A percentile compares a stretch with the other conserved stretches of the same genome.
Evolutionary conservation across 164 flowering plant genomes (phyloP).

Genomic region (Vitis amurensis): DNA sequence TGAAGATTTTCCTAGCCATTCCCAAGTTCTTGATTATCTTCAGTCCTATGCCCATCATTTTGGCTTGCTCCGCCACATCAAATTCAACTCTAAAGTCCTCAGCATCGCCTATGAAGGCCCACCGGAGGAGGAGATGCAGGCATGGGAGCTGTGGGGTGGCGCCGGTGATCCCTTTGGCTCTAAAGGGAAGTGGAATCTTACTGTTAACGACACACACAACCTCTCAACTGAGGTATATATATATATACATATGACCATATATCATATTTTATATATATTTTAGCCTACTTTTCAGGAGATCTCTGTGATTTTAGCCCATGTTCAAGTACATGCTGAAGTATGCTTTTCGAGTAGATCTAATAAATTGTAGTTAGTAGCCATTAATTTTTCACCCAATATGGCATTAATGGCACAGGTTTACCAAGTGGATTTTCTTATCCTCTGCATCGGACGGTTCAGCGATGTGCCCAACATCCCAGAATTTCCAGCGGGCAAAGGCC

Average conservation of each 20-base stretch:
- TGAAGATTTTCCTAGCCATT: constrained; percentile 27
- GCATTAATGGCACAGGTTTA: constrained; percentile 25
- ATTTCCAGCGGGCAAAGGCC: no score
- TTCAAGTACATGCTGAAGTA: no score
- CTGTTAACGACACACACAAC: constrained; percentile 21
- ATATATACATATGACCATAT: no score
- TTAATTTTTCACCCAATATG: no score
- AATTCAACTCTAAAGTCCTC: constrained; percentile 35
- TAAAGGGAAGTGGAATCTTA: neutral
- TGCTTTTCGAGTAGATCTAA: no score
- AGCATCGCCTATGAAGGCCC: constrained; percentile 35
- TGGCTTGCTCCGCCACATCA: constrained; percentile 28
- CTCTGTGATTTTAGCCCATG: no score
- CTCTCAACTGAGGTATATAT: neutral
- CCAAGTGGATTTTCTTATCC: constrained; percentile 48
- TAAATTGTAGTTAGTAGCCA: no score
- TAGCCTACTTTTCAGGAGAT: no score
- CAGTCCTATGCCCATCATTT: constrained; percentile 42
- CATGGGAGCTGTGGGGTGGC: constrained; percentile 45
- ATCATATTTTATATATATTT: no score
- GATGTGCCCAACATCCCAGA: no score
- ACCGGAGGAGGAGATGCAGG: neutral
- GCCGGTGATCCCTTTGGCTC: constrained; percentile 34
- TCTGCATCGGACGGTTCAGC: constrained; percentile 16
- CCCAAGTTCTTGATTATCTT: constrained; percentile 40